A percentile compares a stretch with the other conserved stretches of the same genome.
phyloP scores from a whole-genome alignment of 2,329 filamentous ascomycete genomes.

The Fusarium floridanum region DNA sequence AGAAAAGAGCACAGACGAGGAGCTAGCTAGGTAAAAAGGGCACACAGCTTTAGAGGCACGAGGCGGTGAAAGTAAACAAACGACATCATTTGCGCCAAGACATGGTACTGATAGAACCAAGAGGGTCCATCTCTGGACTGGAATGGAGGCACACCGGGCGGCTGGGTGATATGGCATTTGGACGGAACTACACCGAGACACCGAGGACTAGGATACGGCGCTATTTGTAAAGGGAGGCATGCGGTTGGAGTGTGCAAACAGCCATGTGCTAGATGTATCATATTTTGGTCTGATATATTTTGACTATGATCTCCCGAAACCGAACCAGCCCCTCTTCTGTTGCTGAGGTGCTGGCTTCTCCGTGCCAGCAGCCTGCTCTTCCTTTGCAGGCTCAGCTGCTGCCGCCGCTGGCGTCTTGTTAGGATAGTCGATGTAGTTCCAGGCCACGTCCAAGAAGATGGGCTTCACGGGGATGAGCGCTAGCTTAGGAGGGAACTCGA shows the following conservation, averaged over 20 bases:
- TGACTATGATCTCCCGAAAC: slow-evolving; percentile 68
- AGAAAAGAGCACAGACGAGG: neutral
- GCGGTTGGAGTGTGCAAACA: slow-evolving; percentile 12
- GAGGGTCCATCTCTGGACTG: slow-evolving; percentile 25
- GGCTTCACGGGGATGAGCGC: slow-evolving; percentile 91
- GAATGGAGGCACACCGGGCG: slow-evolving; percentile 37
- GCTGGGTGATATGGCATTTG: slow-evolving; percentile 31
- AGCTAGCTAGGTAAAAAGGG: neutral
- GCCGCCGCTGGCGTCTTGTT: slow-evolving; percentile 60
- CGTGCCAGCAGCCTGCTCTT: slow-evolving; percentile 46
- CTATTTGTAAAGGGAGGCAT: slow-evolving; percentile 17
- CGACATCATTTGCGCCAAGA: slow-evolving; percentile 18
- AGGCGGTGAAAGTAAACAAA: slow-evolving; percentile 32
- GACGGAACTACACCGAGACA: slow-evolving; percentile 34
- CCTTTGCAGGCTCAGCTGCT: slow-evolving; percentile 42
- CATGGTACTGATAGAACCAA: slow-evolving; percentile 13
- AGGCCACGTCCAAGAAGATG: slow-evolving; percentile 94
- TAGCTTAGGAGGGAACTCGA: slow-evolving; percentile 87
- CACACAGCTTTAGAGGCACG: neutral
- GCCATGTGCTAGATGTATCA: slow-evolving; percentile 14
- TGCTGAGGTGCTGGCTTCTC: slow-evolving; percentile 54
- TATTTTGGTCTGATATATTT: slow-evolving; percentile 35
- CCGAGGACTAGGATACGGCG: slow-evolving; percentile 3
- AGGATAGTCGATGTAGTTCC: slow-evolving; percentile 97
- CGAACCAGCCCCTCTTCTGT: slow-evolving; percentile 81